Evolutionary conservation across 371 early-diverging fungal species (phyloP).

Genomic region (Cokeromyces recurvatus): DNA sequence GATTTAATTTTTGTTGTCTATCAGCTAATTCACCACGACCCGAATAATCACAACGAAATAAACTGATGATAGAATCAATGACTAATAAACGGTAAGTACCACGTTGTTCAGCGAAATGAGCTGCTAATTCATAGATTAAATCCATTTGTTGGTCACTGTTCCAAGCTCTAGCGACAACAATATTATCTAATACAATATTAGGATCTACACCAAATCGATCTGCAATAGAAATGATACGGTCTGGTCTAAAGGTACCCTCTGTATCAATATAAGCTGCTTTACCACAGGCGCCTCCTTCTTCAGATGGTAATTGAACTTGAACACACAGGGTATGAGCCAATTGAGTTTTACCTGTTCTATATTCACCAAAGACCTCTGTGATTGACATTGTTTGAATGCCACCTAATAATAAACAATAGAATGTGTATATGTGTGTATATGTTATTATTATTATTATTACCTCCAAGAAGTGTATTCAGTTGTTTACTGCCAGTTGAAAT

Average conservation of each 20-base stretch:
- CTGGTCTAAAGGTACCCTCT: conserved; percentile 80
- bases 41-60: conserved; percentile 75
- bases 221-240: conserved; percentile 71
- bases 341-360: conserved; percentile 83
- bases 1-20: conserved; percentile 84
- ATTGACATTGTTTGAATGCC: conserved; percentile 89
- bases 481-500: conserved; percentile 90
- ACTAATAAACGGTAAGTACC: conserved; percentile 66
- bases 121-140: conserved; percentile 63
- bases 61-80: conserved; percentile 76
- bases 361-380: conserved; percentile 82
- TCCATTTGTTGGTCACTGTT: conserved; percentile 87
- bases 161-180: conserved; percentile 73
- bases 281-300: conserved; percentile 65
- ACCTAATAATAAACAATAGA: conserved; percentile 53
- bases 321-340: conserved; percentile 77
- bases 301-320: conserved; percentile 61
- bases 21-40: conserved; percentile 90
- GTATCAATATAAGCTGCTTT: conserved; percentile 85
- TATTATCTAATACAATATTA: conserved; percentile 62
- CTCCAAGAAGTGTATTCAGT: conserved; percentile 86
- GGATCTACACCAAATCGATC: conserved; percentile 71
- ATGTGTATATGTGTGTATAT: too few relatives aligned
- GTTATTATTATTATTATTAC: too few relatives aligned
- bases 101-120: conserved; percentile 70